Conservation (phyloP, 73 alveolate genomes). For the Effrenium voratum region DNA sequence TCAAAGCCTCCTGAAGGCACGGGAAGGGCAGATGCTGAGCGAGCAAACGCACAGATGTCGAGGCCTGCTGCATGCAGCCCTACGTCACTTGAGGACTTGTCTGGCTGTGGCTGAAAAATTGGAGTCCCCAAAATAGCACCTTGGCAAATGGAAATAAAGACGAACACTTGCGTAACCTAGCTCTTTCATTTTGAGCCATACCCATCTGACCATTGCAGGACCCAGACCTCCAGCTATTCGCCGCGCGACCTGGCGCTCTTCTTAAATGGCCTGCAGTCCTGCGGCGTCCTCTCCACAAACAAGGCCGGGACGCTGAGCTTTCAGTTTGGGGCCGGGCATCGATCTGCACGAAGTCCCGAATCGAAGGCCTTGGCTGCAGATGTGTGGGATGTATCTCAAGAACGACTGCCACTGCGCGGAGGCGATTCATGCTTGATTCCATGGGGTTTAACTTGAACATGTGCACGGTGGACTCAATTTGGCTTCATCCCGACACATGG, state of each 20-base stretch:
- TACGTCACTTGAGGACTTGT: constrained; percentile 51
- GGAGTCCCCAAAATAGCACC: too few species aligned
- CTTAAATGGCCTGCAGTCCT: background rate
- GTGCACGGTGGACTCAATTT: too few species aligned
- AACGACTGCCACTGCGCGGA: background rate
- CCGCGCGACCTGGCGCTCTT: constrained; percentile 52
- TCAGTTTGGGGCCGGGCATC: too few species aligned
- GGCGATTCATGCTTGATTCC: background rate
- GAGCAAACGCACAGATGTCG: background rate
- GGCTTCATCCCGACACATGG: too few species aligned
- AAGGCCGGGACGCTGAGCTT: background rate
- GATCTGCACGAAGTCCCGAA: too few species aligned
- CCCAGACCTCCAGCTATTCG: constrained; percentile 24
- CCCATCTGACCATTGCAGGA: constrained; percentile 1
- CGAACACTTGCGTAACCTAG: too few species aligned
- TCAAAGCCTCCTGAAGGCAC: constrained; percentile 51
- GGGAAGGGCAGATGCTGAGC: background rate
- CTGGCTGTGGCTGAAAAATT: too few species aligned
- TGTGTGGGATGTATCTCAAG: constrained; percentile 19
- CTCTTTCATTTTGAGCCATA: too few species aligned
- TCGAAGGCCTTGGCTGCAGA: constrained; percentile 50
- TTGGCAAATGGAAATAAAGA: too few species aligned
- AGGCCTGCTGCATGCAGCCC: constrained; percentile 78
- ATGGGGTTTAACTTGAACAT: too few species aligned
- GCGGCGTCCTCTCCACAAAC: constrained; percentile 6